Evolutionary conservation across 768 basidiomycete species (phyloP), one percentile per base, ranked within the genome.

Genomic region (Polyporus arcularius): DNA sequence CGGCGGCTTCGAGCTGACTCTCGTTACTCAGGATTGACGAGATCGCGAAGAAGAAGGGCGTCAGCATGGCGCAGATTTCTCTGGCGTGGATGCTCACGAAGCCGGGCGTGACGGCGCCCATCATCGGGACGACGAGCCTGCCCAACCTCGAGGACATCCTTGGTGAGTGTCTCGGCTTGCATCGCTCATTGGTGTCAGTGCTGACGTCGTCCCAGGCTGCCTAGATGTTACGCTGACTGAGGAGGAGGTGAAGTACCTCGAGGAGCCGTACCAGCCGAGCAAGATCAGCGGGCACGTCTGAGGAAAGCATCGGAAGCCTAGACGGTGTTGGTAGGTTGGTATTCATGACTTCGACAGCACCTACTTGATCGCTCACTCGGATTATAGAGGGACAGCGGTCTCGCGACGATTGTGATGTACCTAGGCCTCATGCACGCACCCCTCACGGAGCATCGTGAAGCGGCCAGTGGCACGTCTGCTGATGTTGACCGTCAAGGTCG

Each of bases 181-280:
- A n/a, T n/a, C n/a, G n/a, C n/a, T n/a, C n/a, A n/a, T n/a, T n/a
- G n/a, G n/a, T n/a, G n/a, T n/a, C n/a, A n/a, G n/a, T n/a, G n/a
- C n/a, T n/a, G n/a, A n/a, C n/a, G n/a, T n/a, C 18, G 12, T 26
- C 43, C 21, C 54, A 80, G 81, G 70, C 10, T 82, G 74, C 4
- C 74, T 83, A 12, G 64, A 84, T 52, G 61, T 86, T 32, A 74
- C 76, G 57, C 76, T 89, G 48, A 80, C 81, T 0, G 74, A 77
- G 14, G 53, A 43, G 15, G 53, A 55, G 42, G 43, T 55, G 14
- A 45, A 45, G 41, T 8, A 18, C 12, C n/a, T 63, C 21, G 80
- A 82, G 60, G 79, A 82, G 62, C 78, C 81, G 0, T 88, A 89
- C 74, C 48, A 69, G 55, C 75, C 84, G 1, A 75, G 75, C 57